Percentiles rank a stretch among this genome's conserved stretches.
Conservation (phyloP, 73 alveolate species). For the Stentor coeruleus region DNA sequence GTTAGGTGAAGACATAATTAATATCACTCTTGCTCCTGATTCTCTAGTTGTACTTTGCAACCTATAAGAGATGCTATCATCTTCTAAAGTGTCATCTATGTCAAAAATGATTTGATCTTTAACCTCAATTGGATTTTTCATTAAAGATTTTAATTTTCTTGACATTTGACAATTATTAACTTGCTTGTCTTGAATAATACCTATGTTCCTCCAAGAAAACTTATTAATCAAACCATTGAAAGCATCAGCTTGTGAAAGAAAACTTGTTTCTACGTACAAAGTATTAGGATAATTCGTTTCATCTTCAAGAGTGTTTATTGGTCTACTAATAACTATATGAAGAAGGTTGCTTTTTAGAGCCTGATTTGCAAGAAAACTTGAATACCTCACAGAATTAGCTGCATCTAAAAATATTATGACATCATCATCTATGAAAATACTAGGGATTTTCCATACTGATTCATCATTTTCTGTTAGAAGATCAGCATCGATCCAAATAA, state of each 20-base stretch:
- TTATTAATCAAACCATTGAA: background rate
- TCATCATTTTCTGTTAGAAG: background rate
- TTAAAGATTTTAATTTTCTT: background rate
- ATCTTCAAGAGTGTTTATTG: background rate
- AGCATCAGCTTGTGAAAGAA: slow-evolving; percentile 13
- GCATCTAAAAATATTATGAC: slow-evolving; percentile 6
- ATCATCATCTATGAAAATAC: background rate
- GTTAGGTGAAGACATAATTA: background rate
- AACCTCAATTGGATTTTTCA: background rate
- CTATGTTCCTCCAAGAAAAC: slow-evolving; percentile 17
- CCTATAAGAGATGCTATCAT: background rate
- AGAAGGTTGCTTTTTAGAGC: slow-evolving; percentile 8
- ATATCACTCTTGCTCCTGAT: slow-evolving; percentile 18
- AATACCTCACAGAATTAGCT: background rate
- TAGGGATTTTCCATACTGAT: slow-evolving; percentile 6
- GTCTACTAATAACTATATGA: slow-evolving; percentile 15
- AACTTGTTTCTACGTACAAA: slow-evolving; percentile 24
- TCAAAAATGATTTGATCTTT: slow-evolving; percentile 17
- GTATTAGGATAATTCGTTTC: background rate
- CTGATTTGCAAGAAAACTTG: background rate
- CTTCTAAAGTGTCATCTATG: background rate
- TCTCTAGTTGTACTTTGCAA: slow-evolving; percentile 27
- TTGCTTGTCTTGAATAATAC: background rate
- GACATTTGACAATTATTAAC: slow-evolving; percentile 12
- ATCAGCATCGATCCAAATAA: background rate